Conservation (phyloP, 2,329 filamentous ascomycete species). For the Aspergillus sp. region DNA sequence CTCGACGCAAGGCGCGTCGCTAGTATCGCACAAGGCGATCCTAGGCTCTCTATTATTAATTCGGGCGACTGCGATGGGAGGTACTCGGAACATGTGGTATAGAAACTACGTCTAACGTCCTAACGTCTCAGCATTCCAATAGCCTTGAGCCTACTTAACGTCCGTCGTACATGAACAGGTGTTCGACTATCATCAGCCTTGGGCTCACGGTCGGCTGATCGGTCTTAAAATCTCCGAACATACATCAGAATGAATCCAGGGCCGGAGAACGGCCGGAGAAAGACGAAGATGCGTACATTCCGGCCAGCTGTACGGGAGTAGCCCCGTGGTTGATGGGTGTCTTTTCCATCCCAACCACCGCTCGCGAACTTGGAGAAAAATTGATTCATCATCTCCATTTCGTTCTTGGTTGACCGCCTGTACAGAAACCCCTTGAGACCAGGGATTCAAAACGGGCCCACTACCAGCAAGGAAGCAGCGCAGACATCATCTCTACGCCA, state of each 20-base stretch:
- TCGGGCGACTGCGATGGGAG: background rate
- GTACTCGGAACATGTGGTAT: too few relatives aligned
- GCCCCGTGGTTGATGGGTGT: background rate
- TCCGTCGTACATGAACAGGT: conserved; percentile 4
- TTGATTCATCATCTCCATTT: background rate
- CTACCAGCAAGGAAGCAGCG: conserved; percentile 1
- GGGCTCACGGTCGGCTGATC: background rate
- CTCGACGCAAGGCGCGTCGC: conserved; percentile 6
- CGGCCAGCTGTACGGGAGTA: too few relatives aligned
- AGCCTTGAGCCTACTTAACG: background rate
- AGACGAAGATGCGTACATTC: background rate
- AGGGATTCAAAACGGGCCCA: background rate
- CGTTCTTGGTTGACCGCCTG: conserved; percentile 1
- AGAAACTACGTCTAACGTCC: too few relatives aligned
- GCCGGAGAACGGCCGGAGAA: background rate
- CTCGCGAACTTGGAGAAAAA: background rate
- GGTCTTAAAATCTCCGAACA: background rate
- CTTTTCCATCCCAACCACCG: background rate
- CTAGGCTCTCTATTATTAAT: background rate
- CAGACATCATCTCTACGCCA: background rate
- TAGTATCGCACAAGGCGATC: background rate
- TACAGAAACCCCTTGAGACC: background rate
- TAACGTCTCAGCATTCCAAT: too few relatives aligned
- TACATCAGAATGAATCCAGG: background rate
- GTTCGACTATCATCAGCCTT: background rate